These are phyloP conservation scores for Agaricus bisporus DNA, from an alignment of 768 basidiomycete genomes.

Conservation along the genomic window DNA sequence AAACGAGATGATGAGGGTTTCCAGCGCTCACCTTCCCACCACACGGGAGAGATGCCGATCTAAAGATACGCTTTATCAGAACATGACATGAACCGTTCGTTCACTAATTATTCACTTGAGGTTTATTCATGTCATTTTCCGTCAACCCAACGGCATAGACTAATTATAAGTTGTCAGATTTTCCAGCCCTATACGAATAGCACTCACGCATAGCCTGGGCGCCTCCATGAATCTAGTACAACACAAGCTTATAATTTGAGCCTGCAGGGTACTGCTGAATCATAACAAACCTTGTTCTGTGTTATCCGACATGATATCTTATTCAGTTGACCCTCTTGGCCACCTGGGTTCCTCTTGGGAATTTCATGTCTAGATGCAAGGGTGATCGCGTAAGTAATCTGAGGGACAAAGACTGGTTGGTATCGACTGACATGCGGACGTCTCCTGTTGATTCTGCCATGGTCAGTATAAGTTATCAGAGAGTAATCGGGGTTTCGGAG, in stretches of 20 bases:
- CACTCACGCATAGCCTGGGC: slow-evolving; percentile 85
- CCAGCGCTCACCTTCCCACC: slow-evolving; percentile 77
- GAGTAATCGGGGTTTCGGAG: too few relatives aligned
- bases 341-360: slow-evolving; percentile 14
- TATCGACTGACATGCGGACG: slow-evolving; percentile 48
- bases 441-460: slow-evolving; percentile 20
- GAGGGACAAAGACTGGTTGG: not conserved
- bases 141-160: slow-evolving; percentile 77
- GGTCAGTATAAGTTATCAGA: too few relatives aligned
- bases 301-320: slow-evolving; percentile 70
- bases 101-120: slow-evolving; percentile 48
- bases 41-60: slow-evolving; percentile 85
- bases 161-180: slow-evolving; percentile 18
- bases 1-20: not conserved
- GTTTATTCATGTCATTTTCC: slow-evolving; percentile 78
- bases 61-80: slow-evolving; percentile 21
- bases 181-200: not conserved
- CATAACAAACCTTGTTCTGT: slow-evolving; percentile 58
- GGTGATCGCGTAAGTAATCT: not conserved
- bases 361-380: slow-evolving; percentile 31
- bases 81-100: slow-evolving; percentile 5
- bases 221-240: slow-evolving; percentile 46
- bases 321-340: slow-evolving; percentile 45
- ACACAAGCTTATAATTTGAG: not conserved
- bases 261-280: not conserved